Evolutionary conservation across 306 rosid genomes (phyloP).

Genomic region (Rosa multiflora): DNA sequence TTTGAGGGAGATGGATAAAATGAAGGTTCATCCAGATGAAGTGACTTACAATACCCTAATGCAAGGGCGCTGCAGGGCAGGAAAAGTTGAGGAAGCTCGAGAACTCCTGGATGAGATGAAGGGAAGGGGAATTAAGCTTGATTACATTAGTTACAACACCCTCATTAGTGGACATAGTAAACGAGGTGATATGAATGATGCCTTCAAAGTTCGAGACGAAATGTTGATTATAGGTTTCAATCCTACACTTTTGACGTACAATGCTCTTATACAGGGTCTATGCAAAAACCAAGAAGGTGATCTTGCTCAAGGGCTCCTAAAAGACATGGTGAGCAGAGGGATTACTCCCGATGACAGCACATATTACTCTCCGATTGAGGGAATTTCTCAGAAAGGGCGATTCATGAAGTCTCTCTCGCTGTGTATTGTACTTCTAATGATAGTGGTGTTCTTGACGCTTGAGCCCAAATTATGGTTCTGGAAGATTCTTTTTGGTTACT

Average conservation of each 20-base stretch:
- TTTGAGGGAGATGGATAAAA: conserved; percentile 67
- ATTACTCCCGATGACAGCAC: conserved; percentile 78
- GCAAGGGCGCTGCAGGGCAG: conserved; percentile 80
- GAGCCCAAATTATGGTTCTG: conserved; percentile 18
- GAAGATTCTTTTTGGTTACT: conserved; percentile 18
- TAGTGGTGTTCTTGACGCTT: conserved; percentile 16
- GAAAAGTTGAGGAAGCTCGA: conserved; percentile 86
- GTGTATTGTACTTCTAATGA: conserved; percentile 12
- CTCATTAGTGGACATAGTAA: conserved; percentile 83
- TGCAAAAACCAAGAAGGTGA: conserved; percentile 67
- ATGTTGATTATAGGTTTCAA: conserved; percentile 72
- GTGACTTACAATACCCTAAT: conserved; percentile 83
- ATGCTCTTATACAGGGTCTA: conserved; percentile 77
- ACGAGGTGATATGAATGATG: conserved; percentile 72
- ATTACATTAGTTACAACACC: conserved; percentile 76
- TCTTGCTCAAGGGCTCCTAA: conserved; percentile 81
- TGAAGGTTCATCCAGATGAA: conserved; percentile 68
- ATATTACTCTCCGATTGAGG: conserved; percentile 61
- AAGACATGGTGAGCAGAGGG: conserved; percentile 75
- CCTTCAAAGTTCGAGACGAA: conserved; percentile 72
- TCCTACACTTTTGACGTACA: conserved; percentile 86
- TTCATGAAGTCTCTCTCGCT: conserved; percentile 26
- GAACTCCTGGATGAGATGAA: conserved; percentile 74
- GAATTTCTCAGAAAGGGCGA: conserved; percentile 36
- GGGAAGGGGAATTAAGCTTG: conserved; percentile 79